Conservation (phyloP, 345 rosid species). For the Physaria fendleri region DNA sequence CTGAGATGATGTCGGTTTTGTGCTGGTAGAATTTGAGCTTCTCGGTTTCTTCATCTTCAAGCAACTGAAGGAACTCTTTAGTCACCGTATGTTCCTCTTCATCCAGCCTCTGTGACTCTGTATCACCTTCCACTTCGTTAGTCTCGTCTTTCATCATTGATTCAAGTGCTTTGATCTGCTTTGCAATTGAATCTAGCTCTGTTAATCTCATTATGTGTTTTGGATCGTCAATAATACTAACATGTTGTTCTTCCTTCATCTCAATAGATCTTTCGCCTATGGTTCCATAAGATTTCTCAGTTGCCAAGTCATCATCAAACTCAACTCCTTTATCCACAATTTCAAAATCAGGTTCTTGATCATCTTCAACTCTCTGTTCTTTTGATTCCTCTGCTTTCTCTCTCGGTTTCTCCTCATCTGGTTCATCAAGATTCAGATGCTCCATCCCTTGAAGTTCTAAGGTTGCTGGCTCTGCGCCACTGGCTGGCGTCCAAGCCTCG, state of each 20-base stretch:
- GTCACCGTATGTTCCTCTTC: slow-evolving; percentile 83
- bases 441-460: slow-evolving; percentile 70
- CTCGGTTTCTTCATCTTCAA: slow-evolving; percentile 57
- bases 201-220: slow-evolving; percentile 50
- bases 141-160: slow-evolving; percentile 65
- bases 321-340: slow-evolving; percentile 90
- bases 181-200: slow-evolving; percentile 84
- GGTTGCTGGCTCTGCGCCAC: slow-evolving; percentile 23
- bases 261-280: slow-evolving; percentile 38
- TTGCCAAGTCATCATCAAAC: slow-evolving; percentile 49
- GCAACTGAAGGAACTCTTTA: slow-evolving; percentile 77
- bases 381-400: slow-evolving; percentile 43
- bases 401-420: slow-evolving; percentile 32
- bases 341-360: slow-evolving; percentile 71
- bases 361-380: slow-evolving; percentile 58
- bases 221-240: slow-evolving; percentile 52
- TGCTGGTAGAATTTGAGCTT: slow-evolving; percentile 34
- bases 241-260: slow-evolving; percentile 56
- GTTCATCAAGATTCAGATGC: slow-evolving; percentile 84
- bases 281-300: slow-evolving; percentile 43
- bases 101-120: slow-evolving; percentile 59
- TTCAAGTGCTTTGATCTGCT: slow-evolving; percentile 90
- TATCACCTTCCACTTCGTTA: slow-evolving; percentile 35
- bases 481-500: slow-evolving; percentile 61
- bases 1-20: slow-evolving; percentile 41